Base-by-base conservation (phyloP, 257 asterid species). In the Scutellaria minor region DNA sequence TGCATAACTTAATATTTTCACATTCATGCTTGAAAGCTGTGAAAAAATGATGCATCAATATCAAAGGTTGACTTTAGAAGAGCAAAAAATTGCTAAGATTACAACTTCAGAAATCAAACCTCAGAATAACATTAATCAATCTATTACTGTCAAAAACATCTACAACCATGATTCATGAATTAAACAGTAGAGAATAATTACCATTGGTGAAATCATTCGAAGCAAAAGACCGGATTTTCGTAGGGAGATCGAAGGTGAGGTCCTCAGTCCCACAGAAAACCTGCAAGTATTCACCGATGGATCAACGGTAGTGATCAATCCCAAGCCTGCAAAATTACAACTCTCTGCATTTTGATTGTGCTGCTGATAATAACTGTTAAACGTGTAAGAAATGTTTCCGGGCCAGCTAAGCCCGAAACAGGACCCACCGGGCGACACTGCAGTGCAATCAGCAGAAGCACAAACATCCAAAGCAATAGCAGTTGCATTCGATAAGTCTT, bases 321-420 rank as follows among this genome's bases (percentile, higher is more conserved):
- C 98, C 85, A 90, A 61, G 14, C 98, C 95, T 1, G 83, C 85
- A 60, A 90, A 93, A 39, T 74, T 78, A 57, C 97, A 90, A 39
- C 92, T 84, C 46, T 83, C 84, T 0, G 86, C 87, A 44, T 61
- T 83, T 63, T 93, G 98, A 74, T 86, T 83, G 14, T 86, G 92
- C 73, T 85, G 89, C 73, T 93, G 98, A 77, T 85, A 93, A 72
- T 82, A 88, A 77, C 87, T 87, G 78, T 93, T 93, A 70, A 93
- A 88, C 1, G 93, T 93, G 55, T 87, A 93, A 2, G 98, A 93
- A 53, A 93, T 72, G 58, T 90, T 93, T 6, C 86, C 89, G 6
- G 98, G 93, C 96, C 91, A 87, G 42, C 89, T 84, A 8, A 92
- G 90, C 84, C 77, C 75, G 72, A 51, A 90, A 70, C 98, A 93